Percentiles rank a stretch among this genome's conserved stretches.
phyloP scores from a whole-genome alignment of 306 rosid species.

The Betula pendula region DNA sequence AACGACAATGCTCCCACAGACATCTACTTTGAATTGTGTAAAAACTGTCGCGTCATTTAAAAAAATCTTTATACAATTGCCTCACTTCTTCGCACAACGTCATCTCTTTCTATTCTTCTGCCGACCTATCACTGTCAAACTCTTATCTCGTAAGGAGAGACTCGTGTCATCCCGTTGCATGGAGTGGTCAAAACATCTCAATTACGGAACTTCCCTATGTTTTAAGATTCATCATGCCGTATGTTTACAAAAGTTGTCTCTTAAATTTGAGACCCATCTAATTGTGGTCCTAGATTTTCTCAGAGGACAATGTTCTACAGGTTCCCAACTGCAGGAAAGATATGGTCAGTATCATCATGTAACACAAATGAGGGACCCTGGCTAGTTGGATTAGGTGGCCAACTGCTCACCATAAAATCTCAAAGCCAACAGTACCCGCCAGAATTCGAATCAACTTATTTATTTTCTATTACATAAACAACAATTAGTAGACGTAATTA shows the following conservation, averaged over 20 bases:
- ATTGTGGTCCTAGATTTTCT: not conserved
- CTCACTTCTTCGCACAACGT: too few species aligned
- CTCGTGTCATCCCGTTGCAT: too few species aligned
- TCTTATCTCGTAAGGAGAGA: too few species aligned
- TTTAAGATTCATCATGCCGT: not conserved
- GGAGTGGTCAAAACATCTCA: too few species aligned
- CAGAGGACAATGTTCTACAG: slow-evolving; percentile 13
- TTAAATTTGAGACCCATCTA: not conserved
- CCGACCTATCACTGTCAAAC: too few species aligned
- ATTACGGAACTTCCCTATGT: too few species aligned
- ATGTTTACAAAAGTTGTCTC: not conserved
- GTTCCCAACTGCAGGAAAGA: slow-evolving; percentile 13
- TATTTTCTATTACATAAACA: not conserved
- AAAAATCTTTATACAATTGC: too few species aligned
- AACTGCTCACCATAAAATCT: slow-evolving; percentile 39
- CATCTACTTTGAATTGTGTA: too few species aligned
- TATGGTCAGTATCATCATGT: slow-evolving; percentile 26
- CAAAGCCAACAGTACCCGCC: slow-evolving; percentile 52
- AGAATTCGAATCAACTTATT: slow-evolving; percentile 48
- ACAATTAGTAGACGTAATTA: slow-evolving; percentile 15
- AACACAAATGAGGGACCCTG: slow-evolving; percentile 31
- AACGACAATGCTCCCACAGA: too few species aligned
- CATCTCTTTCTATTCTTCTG: too few species aligned
- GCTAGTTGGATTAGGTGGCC: slow-evolving; percentile 71
- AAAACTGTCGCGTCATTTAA: too few species aligned